These are phyloP conservation scores for Linum trigynum DNA, from an alignment of 345 rosid species.

Conservation along the genomic window DNA sequence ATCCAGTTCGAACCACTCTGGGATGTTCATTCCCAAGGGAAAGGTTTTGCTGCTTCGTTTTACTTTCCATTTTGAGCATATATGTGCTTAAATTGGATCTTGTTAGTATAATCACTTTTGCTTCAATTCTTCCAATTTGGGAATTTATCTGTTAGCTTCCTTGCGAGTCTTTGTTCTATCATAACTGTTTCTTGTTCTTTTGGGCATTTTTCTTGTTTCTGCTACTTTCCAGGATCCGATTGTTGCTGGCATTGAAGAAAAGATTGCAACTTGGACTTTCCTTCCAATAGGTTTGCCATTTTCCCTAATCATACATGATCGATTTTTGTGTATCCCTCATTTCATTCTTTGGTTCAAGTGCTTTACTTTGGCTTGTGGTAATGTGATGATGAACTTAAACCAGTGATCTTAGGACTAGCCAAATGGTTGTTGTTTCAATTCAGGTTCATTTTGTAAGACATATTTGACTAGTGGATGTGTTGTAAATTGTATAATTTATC, in stretches of 20 bases:
- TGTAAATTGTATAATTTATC: too few species aligned
- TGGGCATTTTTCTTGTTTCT: constrained; percentile 1
- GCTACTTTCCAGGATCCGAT: constrained; percentile 60
- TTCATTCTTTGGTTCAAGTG: neutral
- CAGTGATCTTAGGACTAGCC: too few species aligned
- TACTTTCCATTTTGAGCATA: neutral
- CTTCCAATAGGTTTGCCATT: constrained; percentile 72
- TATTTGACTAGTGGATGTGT: too few species aligned
- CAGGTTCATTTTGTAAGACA: too few species aligned
- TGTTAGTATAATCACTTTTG: too few species aligned
- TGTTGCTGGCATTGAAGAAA: constrained; percentile 80
- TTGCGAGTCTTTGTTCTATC: neutral
- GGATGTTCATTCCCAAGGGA: constrained; percentile 80
- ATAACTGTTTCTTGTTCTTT: neutral
- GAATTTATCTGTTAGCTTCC: too few species aligned
- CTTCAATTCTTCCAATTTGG: too few species aligned
- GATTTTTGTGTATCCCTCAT: neutral
- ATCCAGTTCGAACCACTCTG: constrained; percentile 78
- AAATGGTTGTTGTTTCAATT: too few species aligned
- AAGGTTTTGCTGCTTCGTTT: constrained; percentile 43
- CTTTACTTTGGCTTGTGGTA: neutral
- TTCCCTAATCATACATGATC: neutral
- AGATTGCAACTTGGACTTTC: constrained; percentile 89
- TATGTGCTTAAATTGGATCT: too few species aligned
- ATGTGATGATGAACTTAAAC: too few species aligned